Evolutionary conservation across 352 stramenopile genomes (phyloP).

Genomic region (Phytophthora pluvialis): DNA sequence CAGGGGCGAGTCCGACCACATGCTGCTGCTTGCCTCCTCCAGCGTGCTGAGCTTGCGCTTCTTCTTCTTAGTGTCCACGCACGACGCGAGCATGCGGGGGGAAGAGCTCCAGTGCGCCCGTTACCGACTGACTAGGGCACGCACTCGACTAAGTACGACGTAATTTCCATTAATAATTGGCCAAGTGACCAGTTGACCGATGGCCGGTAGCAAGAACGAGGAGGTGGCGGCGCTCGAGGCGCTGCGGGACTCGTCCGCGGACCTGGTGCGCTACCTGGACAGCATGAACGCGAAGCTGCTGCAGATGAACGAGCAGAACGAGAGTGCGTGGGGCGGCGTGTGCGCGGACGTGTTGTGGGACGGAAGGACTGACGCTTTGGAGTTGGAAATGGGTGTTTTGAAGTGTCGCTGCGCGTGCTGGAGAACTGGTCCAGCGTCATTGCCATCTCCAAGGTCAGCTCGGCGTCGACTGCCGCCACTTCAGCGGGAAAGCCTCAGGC

Average conservation of each 20-base stretch:
- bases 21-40: conserved; percentile 43
- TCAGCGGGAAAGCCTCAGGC: conserved; percentile 35
- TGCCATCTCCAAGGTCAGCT: conserved; percentile 64
- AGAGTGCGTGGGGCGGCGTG: conserved; percentile 49
- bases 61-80: conserved; percentile 72
- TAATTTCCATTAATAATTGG: background rate
- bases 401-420: conserved; percentile 78
- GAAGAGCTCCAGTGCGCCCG: conserved; percentile 10
- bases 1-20: conserved; percentile 60
- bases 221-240: conserved; percentile 82
- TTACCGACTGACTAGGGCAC: conserved; percentile 23
- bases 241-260: conserved; percentile 76
- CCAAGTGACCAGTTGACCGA: conserved; percentile 1
- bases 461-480: conserved; percentile 28
- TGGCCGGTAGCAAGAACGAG: conserved; percentile 67
- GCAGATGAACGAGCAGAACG: conserved; percentile 85
- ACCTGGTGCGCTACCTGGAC: conserved; percentile 79
- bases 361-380: background rate
- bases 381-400: background rate
- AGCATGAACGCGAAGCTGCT: conserved; percentile 75
- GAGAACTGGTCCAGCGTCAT: conserved; percentile 88
- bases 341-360: background rate
- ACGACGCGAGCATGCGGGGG: conserved; percentile 43
- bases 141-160: conserved; percentile 4
- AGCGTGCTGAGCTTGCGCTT: conserved; percentile 85